Evolutionary conservation across 1,139 yeast genomes (phyloP).

Genomic region (Sugiyamaella castrensis): DNA sequence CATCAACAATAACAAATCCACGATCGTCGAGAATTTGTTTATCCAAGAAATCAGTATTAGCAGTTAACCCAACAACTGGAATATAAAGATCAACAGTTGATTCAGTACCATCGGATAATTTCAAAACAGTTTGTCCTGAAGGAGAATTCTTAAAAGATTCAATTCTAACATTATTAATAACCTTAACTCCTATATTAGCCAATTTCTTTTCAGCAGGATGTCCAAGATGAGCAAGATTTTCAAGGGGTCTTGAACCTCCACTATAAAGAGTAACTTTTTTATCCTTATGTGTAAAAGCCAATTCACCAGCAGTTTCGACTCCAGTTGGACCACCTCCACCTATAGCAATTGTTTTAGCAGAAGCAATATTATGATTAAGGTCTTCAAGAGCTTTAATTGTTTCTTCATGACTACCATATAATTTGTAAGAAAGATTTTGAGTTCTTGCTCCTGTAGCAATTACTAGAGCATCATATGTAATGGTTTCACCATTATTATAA

Average conservation of each 20-base stretch:
- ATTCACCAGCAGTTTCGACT: slow-evolving; percentile 83
- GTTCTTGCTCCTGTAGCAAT: slow-evolving; percentile 73
- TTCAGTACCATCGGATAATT: slow-evolving; percentile 21
- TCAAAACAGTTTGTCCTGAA: slow-evolving; percentile 15
- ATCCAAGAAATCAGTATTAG: slow-evolving; percentile 29
- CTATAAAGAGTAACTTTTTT: slow-evolving; percentile 28
- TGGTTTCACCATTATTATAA: slow-evolving; percentile 37
- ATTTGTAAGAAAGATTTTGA: slow-evolving; percentile 76
- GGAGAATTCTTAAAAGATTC: slow-evolving; percentile 13
- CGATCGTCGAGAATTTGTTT: slow-evolving; percentile 18
- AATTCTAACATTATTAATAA: slow-evolving; percentile 21
- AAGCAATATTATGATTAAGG: slow-evolving; percentile 68
- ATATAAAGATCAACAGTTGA: slow-evolving; percentile 23
- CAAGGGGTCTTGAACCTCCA: slow-evolving; percentile 25
- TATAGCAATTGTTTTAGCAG: slow-evolving; percentile 71
- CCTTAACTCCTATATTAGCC: slow-evolving; percentile 23
- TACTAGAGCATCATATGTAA: slow-evolving; percentile 66
- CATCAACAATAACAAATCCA: slow-evolving; percentile 25
- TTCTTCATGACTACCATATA: slow-evolving; percentile 74
- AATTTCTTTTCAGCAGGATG: slow-evolving; percentile 19
- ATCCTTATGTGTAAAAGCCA: slow-evolving; percentile 20
- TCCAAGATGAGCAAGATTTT: slow-evolving; percentile 19
- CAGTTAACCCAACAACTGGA: slow-evolving; percentile 24
- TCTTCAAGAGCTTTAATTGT: slow-evolving; percentile 71
- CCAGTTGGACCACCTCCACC: slow-evolving; percentile 96